Percentiles rank a stretch among this genome's conserved stretches.
Conservation (phyloP, 2,329 filamentous ascomycete genomes). For the Aureobasidium mangrovei region DNA sequence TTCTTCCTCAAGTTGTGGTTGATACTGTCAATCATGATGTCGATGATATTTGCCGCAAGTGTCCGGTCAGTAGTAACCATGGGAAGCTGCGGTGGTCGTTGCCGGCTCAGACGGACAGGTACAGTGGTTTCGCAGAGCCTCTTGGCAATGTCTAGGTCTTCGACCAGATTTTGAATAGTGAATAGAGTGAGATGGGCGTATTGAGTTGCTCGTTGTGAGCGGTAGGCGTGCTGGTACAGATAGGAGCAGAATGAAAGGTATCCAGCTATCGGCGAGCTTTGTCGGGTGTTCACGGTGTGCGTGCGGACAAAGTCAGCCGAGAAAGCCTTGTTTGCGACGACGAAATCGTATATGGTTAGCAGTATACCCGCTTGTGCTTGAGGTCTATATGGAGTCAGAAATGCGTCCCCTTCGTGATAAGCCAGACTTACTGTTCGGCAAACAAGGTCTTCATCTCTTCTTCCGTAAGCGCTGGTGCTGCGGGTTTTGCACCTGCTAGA, state of each 20-base stretch:
- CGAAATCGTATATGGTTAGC: conserved; percentile 85
- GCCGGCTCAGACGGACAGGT: conserved; percentile 74
- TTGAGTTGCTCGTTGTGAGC: conserved; percentile 65
- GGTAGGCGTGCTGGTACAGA: conserved; percentile 83
- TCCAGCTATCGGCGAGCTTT: conserved; percentile 66
- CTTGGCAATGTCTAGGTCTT: conserved; percentile 76
- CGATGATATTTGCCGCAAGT: conserved; percentile 67
- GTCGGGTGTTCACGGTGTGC: conserved; percentile 50
- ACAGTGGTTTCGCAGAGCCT: conserved; percentile 72
- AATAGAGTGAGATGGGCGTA: conserved; percentile 83
- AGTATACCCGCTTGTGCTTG: conserved; percentile 69
- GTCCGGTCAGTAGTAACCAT: conserved; percentile 63
- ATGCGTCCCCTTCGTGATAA: background rate
- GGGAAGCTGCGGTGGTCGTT: conserved; percentile 78
- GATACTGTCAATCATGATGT: conserved; percentile 81
- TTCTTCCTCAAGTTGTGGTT: conserved; percentile 86
- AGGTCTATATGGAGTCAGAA: conserved; percentile 48
- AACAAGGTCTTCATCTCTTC: conserved; percentile 81
- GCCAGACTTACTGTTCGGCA: conserved; percentile 56
- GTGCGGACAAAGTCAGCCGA: conserved; percentile 66
- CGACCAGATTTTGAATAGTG: conserved; percentile 75
- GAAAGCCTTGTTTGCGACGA: conserved; percentile 90
- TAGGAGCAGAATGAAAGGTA: conserved; percentile 89
- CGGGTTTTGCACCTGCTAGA: conserved; percentile 56
- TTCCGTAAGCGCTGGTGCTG: conserved; percentile 53